Conservation (phyloP, 805 yeast species). For the Nakazawaea wickerhamii region DNA sequence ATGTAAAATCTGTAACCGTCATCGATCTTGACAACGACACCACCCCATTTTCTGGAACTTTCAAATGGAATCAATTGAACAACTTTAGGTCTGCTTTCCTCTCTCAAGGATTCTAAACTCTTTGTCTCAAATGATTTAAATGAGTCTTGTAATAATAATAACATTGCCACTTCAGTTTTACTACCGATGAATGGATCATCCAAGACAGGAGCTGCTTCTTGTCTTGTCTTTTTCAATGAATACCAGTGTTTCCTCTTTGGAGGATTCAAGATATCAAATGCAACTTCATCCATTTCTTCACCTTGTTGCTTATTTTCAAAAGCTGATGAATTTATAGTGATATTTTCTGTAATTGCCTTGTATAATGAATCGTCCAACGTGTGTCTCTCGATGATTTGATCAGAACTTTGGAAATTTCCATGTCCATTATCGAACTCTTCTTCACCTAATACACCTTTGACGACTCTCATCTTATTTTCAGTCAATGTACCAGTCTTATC, state of each 20-base stretch:
- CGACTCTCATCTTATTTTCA: slow-evolving; percentile 89
- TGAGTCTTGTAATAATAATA: slow-evolving; percentile 57
- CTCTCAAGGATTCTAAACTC: slow-evolving; percentile 40
- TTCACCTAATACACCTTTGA: slow-evolving; percentile 63
- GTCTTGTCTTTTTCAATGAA: slow-evolving; percentile 9
- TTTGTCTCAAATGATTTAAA: slow-evolving; percentile 40
- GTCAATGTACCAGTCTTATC: slow-evolving; percentile 98
- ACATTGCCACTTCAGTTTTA: slow-evolving; percentile 89
- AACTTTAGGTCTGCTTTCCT: slow-evolving; percentile 33
- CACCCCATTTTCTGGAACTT: slow-evolving; percentile 90
- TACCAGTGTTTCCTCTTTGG: slow-evolving; percentile 14
- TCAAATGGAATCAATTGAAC: slow-evolving; percentile 86
- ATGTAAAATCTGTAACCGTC: slow-evolving; percentile 55
- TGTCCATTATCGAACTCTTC: slow-evolving; percentile 45
- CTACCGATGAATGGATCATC: slow-evolving; percentile 78
- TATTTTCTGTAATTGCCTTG: slow-evolving; percentile 43
- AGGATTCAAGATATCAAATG: slow-evolving; percentile 3
- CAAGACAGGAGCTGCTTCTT: slow-evolving; percentile 4
- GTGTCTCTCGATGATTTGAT: not conserved
- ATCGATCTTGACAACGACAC: slow-evolving; percentile 54
- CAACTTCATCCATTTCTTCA: slow-evolving; percentile 15
- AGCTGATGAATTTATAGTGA: slow-evolving; percentile 81
- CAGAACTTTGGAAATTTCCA: slow-evolving; percentile 6
- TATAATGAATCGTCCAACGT: slow-evolving; percentile 19
- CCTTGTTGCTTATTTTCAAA: slow-evolving; percentile 59